phyloP scores from a whole-genome alignment of 2,329 filamentous ascomycete genomes.

The Cladosporium sphaerospermum region DNA sequence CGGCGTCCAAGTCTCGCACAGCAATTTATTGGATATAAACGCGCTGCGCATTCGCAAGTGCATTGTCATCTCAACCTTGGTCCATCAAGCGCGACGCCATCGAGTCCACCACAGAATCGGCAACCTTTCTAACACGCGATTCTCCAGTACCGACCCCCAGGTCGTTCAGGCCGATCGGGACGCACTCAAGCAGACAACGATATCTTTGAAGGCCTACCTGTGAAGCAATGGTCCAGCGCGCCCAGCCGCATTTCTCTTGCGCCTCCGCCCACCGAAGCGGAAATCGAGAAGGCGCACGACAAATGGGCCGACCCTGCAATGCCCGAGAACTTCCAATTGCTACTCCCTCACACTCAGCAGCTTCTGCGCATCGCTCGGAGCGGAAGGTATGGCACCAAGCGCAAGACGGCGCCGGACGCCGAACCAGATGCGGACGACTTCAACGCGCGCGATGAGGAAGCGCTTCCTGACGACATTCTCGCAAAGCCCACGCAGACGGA shows the following conservation, averaged over 20 bases:
- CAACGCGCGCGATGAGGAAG: slow-evolving; percentile 33
- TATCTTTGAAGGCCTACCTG: slow-evolving; percentile 68
- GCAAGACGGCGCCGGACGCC: slow-evolving; percentile 48
- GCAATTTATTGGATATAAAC: too few relatives aligned
- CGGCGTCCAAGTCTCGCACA: too few relatives aligned
- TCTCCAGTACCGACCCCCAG: slow-evolving; percentile 50
- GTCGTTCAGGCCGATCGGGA: slow-evolving; percentile 52
- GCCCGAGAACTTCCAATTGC: slow-evolving; percentile 75
- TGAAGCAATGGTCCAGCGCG: slow-evolving; percentile 76
- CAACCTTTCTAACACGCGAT: neutral
- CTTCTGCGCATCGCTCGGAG: slow-evolving; percentile 72
- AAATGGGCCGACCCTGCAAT: slow-evolving; percentile 77
- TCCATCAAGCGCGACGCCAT: too few relatives aligned
- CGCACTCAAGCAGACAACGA: slow-evolving; percentile 58
- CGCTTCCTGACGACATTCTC: slow-evolving; percentile 37
- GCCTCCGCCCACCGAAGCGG: slow-evolving; percentile 23
- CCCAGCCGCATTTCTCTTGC: slow-evolving; percentile 27
- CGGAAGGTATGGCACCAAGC: slow-evolving; percentile 56
- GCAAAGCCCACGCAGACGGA: slow-evolving; percentile 26
- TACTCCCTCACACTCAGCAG: slow-evolving; percentile 74
- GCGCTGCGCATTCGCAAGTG: too few relatives aligned
- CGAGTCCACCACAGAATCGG: too few relatives aligned
- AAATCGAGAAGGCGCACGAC: slow-evolving; percentile 45
- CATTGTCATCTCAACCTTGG: too few relatives aligned
- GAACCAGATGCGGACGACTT: slow-evolving; percentile 52